Percentiles rank a stretch among this genome's conserved stretches.
Evolutionary conservation across 768 basidiomycete genomes (phyloP).

Genomic region (Omphalotus guepiniiformis): DNA sequence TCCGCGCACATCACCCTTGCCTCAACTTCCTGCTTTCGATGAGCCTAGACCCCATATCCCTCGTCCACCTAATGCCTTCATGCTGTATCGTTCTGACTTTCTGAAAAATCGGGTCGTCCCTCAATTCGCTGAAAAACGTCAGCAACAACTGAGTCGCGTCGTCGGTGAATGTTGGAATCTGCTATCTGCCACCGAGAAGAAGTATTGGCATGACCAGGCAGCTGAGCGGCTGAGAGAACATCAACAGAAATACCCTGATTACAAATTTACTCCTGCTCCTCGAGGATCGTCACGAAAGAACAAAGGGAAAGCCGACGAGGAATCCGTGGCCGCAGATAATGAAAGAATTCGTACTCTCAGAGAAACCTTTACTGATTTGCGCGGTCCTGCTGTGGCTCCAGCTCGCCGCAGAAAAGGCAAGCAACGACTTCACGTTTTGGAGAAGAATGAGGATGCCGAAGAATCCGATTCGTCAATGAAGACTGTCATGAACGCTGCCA

Average conservation of each 20-base stretch:
- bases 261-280: conserved; percentile 56
- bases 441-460: background rate
- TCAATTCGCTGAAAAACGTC: conserved; percentile 52
- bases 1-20: background rate
- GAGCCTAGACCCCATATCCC: conserved; percentile 34
- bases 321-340: conserved; percentile 11
- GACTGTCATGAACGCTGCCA: background rate
- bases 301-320: background rate
- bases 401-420: conserved; percentile 16
- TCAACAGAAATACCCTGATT: conserved; percentile 49
- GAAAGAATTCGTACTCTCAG: conserved; percentile 26
- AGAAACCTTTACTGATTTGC: conserved; percentile 28
- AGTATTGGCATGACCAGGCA: conserved; percentile 45
- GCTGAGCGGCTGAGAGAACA: conserved; percentile 44
- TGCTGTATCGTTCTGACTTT: conserved; percentile 74
- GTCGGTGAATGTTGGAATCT: conserved; percentile 68
- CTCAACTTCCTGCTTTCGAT: background rate
- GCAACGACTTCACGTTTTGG: conserved; percentile 14
- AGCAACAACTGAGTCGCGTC: conserved; percentile 69
- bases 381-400: conserved; percentile 28
- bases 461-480: background rate
- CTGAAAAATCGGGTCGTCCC: conserved; percentile 46
- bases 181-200: conserved; percentile 42
- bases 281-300: conserved; percentile 24
- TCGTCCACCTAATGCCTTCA: conserved; percentile 82